These are phyloP conservation scores for Citrus maxima DNA, from an alignment of 345 rosid species.

Conservation along the genomic window DNA sequence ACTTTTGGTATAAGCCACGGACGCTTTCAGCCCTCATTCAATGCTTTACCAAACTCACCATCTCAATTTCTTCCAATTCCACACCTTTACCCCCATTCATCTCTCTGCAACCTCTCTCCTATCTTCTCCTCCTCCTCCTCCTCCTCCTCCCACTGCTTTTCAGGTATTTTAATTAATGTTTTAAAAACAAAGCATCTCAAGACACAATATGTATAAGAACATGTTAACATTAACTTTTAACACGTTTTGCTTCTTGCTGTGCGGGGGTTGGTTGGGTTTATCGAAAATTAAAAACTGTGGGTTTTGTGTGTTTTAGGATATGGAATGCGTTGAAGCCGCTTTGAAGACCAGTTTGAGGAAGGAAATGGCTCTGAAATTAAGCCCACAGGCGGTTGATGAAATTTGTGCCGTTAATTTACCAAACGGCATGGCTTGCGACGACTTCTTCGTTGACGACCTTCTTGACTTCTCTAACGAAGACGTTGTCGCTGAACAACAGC, in stretches of 20 bases:
- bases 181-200: not conserved
- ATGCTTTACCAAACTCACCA: conserved; percentile 75
- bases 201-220: no score
- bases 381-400: conserved; percentile 40
- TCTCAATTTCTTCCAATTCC: conserved; percentile 26
- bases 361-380: conserved; percentile 49
- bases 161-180: conserved; percentile 21
- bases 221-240: not conserved
- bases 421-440: conserved; percentile 48
- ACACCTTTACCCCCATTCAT: conserved; percentile 19
- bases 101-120: conserved; percentile 15
- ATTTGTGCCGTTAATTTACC: conserved; percentile 29
- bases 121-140: no score
- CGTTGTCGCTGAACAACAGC: conserved; percentile 31
- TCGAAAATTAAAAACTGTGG: not conserved
- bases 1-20: conserved; percentile 28
- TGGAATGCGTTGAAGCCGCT: conserved; percentile 70
- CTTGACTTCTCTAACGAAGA: conserved; percentile 77
- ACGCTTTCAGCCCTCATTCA: conserved; percentile 40
- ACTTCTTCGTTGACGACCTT: conserved; percentile 69
- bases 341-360: conserved; percentile 58
- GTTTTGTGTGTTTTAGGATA: conserved; percentile 29
- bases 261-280: not conserved
- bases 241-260: not conserved
- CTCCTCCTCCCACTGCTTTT: conserved; percentile 9